These are phyloP conservation scores for Hypsizygus marmoreus DNA, from an alignment of 768 basidiomycete species.

Conservation along the genomic window DNA sequence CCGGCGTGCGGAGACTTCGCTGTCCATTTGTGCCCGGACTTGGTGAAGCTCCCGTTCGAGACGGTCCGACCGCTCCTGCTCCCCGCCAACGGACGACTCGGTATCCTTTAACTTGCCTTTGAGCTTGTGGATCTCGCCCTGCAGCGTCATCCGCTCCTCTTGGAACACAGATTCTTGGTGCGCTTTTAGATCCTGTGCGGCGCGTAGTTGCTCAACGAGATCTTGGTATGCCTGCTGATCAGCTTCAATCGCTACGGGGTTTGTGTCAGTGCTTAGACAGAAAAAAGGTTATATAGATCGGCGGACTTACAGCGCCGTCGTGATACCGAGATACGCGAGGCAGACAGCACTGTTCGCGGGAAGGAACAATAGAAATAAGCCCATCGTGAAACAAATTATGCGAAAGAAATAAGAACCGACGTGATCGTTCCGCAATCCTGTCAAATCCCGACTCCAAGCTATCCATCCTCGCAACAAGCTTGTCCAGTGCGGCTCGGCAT, in stretches of 20 bases:
- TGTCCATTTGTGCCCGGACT: constrained; percentile 62
- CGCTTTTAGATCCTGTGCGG: constrained; percentile 54
- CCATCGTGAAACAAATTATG: constrained; percentile 2
- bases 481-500: constrained; percentile 63
- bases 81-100: constrained; percentile 37
- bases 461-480: constrained; percentile 77
- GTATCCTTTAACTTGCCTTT: constrained; percentile 43
- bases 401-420: constrained; percentile 46
- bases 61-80: constrained; percentile 53
- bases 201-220: constrained; percentile 65
- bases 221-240: constrained; percentile 77
- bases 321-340: constrained; percentile 68
- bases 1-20: constrained; percentile 59
- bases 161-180: constrained; percentile 60
- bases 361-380: constrained; percentile 8
- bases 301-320: constrained; percentile 67
- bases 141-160: constrained; percentile 56
- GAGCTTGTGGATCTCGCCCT: constrained; percentile 59
- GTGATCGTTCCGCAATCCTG: constrained; percentile 79
- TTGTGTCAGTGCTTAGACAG: constrained; percentile 11
- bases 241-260: constrained; percentile 61
- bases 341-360: constrained; percentile 78
- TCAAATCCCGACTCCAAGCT: constrained; percentile 80
- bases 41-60: constrained; percentile 69
- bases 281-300: background rate